These are phyloP conservation scores for Aspergillus calidoustus DNA, from an alignment of 2,329 filamentous ascomycete genomes.

Conservation along the genomic window DNA sequence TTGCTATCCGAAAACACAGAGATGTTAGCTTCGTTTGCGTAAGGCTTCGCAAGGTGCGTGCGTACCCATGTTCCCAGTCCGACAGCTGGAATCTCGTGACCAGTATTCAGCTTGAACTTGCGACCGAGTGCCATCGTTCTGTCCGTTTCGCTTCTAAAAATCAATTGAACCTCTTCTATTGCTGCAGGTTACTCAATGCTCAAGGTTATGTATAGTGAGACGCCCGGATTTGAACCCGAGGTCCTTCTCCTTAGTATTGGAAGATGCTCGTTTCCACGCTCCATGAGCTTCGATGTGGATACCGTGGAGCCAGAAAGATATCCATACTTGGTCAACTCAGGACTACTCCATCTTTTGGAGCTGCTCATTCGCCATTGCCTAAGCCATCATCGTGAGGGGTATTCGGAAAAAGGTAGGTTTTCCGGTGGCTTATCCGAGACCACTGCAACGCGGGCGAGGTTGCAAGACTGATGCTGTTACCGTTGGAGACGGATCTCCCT, in stretches of 20 bases:
- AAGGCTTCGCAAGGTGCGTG: neutral
- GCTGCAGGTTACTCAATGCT: neutral
- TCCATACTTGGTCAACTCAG: neutral
- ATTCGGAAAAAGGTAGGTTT: constrained; percentile 1
- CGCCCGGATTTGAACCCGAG: constrained; percentile 6
- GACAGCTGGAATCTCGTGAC: constrained; percentile 13
- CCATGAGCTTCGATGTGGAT: neutral
- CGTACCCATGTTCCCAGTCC: constrained; percentile 18
- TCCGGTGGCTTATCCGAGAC: constrained; percentile 5
- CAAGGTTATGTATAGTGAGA: neutral
- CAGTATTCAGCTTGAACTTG: constrained; percentile 17
- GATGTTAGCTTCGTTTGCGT: neutral
- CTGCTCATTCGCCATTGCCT: neutral
- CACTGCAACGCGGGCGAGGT: neutral
- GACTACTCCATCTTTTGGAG: neutral
- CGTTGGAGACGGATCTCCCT: neutral
- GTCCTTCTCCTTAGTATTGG: neutral
- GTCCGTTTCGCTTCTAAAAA: neutral
- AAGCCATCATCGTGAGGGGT: neutral
- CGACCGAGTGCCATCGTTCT: constrained; percentile 5
- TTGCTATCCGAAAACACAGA: neutral
- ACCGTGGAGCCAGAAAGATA: neutral
- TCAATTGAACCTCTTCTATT: neutral
- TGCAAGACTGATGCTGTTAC: neutral
- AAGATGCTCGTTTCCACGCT: neutral